These are phyloP conservation scores for Kentomonas sorsogonicus DNA, from an alignment of 208 protist genomes.

Conservation along the genomic window DNA sequence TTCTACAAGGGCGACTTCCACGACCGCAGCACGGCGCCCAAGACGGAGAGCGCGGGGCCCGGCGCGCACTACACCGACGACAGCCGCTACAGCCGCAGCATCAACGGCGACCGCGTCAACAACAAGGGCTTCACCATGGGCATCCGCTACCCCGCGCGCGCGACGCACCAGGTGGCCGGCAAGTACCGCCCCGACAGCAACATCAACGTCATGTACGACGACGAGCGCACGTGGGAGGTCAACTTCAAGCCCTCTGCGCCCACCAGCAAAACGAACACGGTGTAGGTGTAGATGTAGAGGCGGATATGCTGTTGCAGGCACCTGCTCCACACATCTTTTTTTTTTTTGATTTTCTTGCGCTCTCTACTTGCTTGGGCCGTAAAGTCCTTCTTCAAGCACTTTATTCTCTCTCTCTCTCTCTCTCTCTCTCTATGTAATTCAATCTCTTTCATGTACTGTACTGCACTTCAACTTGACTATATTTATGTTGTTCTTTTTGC, in stretches of 20 bases:
- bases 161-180: conserved; percentile 60
- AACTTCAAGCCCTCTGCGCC: conserved; percentile 19
- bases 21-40: conserved; percentile 18
- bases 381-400: no score
- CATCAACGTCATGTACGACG: conserved; percentile 71
- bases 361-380: no score
- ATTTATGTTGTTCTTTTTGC: not conserved
- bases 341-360: not conserved
- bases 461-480: not conserved
- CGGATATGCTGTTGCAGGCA: conserved; percentile 1
- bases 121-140: conserved; percentile 68
- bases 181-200: conserved; percentile 66
- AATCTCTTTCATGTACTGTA: not conserved
- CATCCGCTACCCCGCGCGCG: conserved; percentile 70
- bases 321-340: not conserved
- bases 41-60: conserved; percentile 21
- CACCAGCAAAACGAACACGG: no score
- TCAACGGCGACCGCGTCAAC: conserved; percentile 28
- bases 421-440: not conserved
- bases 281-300: no score
- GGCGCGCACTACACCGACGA: conserved; percentile 54
- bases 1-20: conserved; percentile 81
- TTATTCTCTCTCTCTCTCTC: not conserved
- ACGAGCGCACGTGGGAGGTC: conserved; percentile 62
- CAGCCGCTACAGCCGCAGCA: conserved; percentile 43